A percentile compares a stretch with the other conserved stretches of the same genome.
These are phyloP conservation scores for Boletales sp. DNA, from an alignment of 768 basidiomycete species.

Conservation along the genomic window DNA sequence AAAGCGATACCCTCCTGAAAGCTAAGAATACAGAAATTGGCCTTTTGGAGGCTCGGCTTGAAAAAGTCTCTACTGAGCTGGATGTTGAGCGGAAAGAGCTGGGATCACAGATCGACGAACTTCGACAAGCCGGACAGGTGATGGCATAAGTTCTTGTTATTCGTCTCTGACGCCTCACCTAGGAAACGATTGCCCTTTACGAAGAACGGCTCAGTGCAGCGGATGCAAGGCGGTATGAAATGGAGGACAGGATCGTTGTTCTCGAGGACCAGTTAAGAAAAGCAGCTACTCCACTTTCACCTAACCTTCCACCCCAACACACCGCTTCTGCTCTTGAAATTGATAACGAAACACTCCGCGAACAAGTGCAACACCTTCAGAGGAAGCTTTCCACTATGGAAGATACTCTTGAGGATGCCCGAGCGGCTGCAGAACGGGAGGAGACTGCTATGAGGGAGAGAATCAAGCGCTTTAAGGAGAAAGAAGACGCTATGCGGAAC, in stretches of 20 bases:
- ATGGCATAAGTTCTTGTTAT: constrained; percentile 11
- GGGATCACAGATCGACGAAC: constrained; percentile 71
- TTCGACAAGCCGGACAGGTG: constrained; percentile 87
- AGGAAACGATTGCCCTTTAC: constrained; percentile 95
- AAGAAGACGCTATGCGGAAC: constrained; percentile 64
- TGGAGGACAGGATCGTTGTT: constrained; percentile 58
- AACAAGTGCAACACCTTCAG: constrained; percentile 87
- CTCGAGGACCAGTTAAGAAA: constrained; percentile 52
- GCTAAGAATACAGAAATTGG: constrained; percentile 62
- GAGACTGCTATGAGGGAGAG: constrained; percentile 59
- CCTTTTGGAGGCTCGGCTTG: constrained; percentile 46
- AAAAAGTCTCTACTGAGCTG: constrained; percentile 43
- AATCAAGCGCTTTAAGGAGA: constrained; percentile 66
- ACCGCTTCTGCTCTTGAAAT: constrained; percentile 79
- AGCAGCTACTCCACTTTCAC: constrained; percentile 29
- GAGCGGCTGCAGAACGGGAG: constrained; percentile 67
- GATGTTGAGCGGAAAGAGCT: constrained; percentile 66
- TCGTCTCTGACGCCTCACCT: neutral
- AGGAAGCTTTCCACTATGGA: constrained; percentile 73
- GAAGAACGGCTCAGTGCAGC: constrained; percentile 79
- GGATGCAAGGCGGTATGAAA: constrained; percentile 72
- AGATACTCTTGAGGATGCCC: constrained; percentile 80
- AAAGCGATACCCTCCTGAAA: constrained; percentile 47
- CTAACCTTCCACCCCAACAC: constrained; percentile 34
- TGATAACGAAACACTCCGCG: constrained; percentile 88